Evolutionary conservation across 2,329 filamentous ascomycete species (phyloP).

Genomic region (Penicillium italicum): DNA sequence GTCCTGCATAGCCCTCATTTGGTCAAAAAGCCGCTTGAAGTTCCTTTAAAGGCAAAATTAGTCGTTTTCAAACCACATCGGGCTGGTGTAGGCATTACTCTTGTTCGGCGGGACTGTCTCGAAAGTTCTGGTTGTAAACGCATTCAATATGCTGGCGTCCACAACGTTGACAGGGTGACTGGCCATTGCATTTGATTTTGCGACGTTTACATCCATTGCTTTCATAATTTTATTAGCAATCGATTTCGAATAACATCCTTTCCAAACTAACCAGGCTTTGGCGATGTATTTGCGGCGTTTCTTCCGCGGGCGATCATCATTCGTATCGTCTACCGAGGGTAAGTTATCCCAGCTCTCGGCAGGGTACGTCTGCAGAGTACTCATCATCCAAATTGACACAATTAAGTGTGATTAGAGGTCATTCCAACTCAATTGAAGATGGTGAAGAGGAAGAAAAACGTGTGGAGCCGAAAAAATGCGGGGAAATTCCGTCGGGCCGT

Average conservation of each 20-base stretch:
- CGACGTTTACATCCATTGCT: conserved; percentile 62
- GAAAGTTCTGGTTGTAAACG: conserved; percentile 59
- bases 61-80: not conserved
- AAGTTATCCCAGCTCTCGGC: conserved; percentile 8
- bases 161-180: conserved; percentile 60
- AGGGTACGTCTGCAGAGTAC: not conserved
- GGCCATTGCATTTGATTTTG: conserved; percentile 65
- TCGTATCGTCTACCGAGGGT: conserved; percentile 6
- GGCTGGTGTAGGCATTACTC: conserved; percentile 46
- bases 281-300: conserved; percentile 63
- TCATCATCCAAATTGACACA: not conserved
- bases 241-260: not conserved
- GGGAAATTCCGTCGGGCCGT: conserved; percentile 7
- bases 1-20: conserved; percentile 47
- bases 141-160: conserved; percentile 45
- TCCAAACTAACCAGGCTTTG: conserved; percentile 54
- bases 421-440: not conserved
- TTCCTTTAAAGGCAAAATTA: conserved; percentile 14
- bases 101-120: conserved; percentile 63
- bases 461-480: conserved; percentile 7
- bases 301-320: conserved; percentile 41
- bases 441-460: conserved; percentile 7
- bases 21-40: conserved; percentile 28
- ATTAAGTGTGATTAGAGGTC: not conserved
- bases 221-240: conserved; percentile 19